Evolutionary conservation across 805 yeast species (phyloP), one percentile per base, ranked within the genome.

Genomic region (Candida taoyuanica): DNA sequence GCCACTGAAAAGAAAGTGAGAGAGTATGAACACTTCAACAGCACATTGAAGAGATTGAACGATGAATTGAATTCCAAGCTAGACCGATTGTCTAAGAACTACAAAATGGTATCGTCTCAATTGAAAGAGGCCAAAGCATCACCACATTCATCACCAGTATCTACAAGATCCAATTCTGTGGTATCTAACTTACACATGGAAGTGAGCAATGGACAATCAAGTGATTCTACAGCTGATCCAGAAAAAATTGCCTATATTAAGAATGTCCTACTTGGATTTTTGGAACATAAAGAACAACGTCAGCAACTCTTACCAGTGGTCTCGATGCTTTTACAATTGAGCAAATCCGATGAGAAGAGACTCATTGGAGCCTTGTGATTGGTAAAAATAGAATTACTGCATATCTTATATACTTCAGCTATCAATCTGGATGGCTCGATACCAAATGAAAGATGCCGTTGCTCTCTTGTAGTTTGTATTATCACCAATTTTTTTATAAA

Each of bases 281-380:
- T 93, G 38, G 96, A 89, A 54, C 96, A 85, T 56, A 84, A 74
- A 53, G 98, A 91, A n/a, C 97, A 89, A 60, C 71, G 98, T 42
- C 77, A 71, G 20, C 86, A 81, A 58, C 69, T 91, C 30, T 64
- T 93, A 23, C 97, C 98, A 0, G 98, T 93, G 6, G 67, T 91
- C 17, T 74, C 89, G 34, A 78, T 85, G 47, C 60, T 91, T 36
- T 70, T 91, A 43, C 76, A 78, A 38, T 64, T 91, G 55, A 76
- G 71, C 34, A 76, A 73, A 36, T 74, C 70, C 6, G 98, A 91
- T 47, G 93, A 85, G 57, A 73, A 73, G 48, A 74, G 87, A 52
- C 66, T 91, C n/a, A 48, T 82, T 46, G 55, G 66, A 4, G 48
- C 58, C 1, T 35, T 54, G 28, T 32, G 20, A 26, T 17, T 14